A percentile compares a stretch with the other conserved stretches of the same genome.
phyloP scores from a whole-genome alignment of 768 basidiomycete species.

The Mycena metata region DNA sequence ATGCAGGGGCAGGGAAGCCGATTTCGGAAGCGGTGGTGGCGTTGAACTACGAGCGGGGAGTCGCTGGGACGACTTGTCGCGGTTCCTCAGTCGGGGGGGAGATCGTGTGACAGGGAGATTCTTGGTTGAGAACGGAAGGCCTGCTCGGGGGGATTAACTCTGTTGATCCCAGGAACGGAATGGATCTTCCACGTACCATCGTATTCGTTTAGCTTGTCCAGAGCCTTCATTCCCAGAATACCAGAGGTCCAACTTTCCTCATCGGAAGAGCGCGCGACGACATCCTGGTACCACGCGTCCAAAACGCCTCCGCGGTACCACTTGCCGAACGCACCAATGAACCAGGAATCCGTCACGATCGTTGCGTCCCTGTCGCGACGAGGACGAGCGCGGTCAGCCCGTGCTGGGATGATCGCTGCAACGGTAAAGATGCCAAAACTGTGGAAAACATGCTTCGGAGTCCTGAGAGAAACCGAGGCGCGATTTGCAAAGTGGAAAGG shows the following conservation, averaged over 20 bases:
- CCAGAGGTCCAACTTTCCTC: conserved; percentile 84
- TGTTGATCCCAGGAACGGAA: conserved; percentile 41
- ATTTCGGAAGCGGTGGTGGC: conserved; percentile 88
- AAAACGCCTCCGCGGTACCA: conserved; percentile 93
- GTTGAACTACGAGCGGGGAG: conserved; percentile 72
- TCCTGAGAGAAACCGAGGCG: conserved; percentile 92
- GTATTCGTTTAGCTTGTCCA: conserved; percentile 78
- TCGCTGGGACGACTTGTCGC: conserved; percentile 66
- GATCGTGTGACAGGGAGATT: conserved; percentile 61
- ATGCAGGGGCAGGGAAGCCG: conserved; percentile 84
- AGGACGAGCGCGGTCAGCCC: conserved; percentile 44
- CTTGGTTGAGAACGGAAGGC: conserved; percentile 66
- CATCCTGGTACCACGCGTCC: conserved; percentile 84
- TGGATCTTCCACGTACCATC: conserved; percentile 58
- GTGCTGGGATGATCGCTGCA: conserved; percentile 77
- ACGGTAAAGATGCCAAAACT: conserved; percentile 90
- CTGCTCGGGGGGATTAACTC: conserved; percentile 45
- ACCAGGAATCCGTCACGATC: conserved; percentile 85
- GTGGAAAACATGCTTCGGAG: conserved; percentile 89
- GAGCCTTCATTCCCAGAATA: conserved; percentile 79
- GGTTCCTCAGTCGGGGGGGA: conserved; percentile 70
- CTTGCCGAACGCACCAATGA: conserved; percentile 89
- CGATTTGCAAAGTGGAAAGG: conserved; percentile 92
- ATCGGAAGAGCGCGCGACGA: conserved; percentile 72
- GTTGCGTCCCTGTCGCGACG: conserved; percentile 60